A percentile compares a stretch with the other conserved stretches of the same genome.
Evolutionary conservation across 768 basidiomycete genomes (phyloP).

Genomic region (Leccinum disarticulatum): DNA sequence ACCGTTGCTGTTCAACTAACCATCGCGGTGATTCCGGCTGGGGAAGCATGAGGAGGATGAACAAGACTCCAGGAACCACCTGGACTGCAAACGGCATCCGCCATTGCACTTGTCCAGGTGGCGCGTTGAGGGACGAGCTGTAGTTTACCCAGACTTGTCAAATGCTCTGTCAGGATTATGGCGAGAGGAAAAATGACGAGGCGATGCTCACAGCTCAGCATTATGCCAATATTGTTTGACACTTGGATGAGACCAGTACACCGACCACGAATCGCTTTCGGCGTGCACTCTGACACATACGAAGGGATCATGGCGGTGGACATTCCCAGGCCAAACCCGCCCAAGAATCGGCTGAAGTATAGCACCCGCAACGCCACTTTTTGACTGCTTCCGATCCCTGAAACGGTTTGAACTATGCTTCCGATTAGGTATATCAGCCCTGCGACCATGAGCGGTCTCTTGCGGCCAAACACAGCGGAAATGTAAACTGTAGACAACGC

Average conservation of each 20-base stretch:
- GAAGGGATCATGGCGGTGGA: conserved; percentile 49
- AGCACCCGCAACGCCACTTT: conserved; percentile 38
- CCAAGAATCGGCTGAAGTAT: conserved; percentile 53
- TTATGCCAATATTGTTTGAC: conserved; percentile 32
- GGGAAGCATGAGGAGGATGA: conserved; percentile 45
- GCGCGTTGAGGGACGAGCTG: conserved; percentile 36
- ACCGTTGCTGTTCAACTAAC: conserved; percentile 47
- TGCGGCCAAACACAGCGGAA: conserved; percentile 46
- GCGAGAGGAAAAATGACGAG: neutral
- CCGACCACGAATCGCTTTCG: conserved; percentile 47
- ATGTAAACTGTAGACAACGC: conserved; percentile 42
- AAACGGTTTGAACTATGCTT: conserved; percentile 45
- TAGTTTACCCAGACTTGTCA: conserved; percentile 50
- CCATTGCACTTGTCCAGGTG: conserved; percentile 47
- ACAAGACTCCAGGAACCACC: conserved; percentile 51
- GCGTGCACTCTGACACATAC: conserved; percentile 52
- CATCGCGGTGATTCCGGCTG: conserved; percentile 59
- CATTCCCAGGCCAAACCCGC: conserved; percentile 62
- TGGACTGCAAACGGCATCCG: conserved; percentile 53
- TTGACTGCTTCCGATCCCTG: conserved; percentile 41
- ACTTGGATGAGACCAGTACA: conserved; percentile 47
- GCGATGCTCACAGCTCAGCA: conserved; percentile 34
- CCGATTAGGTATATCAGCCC: conserved; percentile 50
- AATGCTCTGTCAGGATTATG: conserved; percentile 3
- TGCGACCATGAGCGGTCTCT: conserved; percentile 42